A percentile compares a stretch with the other conserved stretches of the same genome.
Conservation (phyloP, 2,329 filamentous ascomycete genomes). For the Apiospora malaysiana region DNA sequence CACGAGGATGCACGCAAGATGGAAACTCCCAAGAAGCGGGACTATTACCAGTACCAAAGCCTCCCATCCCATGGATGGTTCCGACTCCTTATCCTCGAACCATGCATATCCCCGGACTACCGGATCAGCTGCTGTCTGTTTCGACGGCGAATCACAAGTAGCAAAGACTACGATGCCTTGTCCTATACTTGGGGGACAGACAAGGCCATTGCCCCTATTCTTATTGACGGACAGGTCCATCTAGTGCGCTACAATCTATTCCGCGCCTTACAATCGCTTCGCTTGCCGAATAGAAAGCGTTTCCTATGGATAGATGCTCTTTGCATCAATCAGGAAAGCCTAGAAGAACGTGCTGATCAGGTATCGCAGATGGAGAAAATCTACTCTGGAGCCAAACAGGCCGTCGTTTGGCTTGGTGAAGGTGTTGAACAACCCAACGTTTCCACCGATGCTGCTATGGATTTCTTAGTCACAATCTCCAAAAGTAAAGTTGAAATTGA, state of each 20-base stretch:
- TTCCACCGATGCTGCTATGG: background rate
- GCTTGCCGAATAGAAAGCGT: background rate
- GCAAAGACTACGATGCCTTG: background rate
- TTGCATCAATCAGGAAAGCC: background rate
- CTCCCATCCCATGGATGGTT: background rate
- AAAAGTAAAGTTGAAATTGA: background rate
- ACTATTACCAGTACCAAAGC: background rate
- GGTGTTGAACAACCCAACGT: background rate
- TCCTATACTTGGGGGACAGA: background rate
- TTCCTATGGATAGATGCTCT: background rate
- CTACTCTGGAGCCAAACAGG: background rate
- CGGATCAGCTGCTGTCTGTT: background rate
- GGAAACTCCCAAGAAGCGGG: background rate
- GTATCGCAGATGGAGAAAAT: background rate
- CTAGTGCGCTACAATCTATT: background rate
- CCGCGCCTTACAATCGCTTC: background rate
- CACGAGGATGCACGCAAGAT: background rate
- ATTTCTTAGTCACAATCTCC: background rate
- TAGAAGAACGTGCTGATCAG: background rate
- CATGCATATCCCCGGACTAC: background rate
- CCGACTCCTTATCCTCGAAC: background rate
- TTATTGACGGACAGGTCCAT: background rate
- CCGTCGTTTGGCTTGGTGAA: slow-evolving; percentile 4
- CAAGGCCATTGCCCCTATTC: background rate
- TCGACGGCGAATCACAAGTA: background rate